Percentiles rank a stretch among this genome's conserved stretches.
Evolutionary conservation across 306 rosid species (phyloP).

Genomic region (Citrullus mucosospermus): DNA sequence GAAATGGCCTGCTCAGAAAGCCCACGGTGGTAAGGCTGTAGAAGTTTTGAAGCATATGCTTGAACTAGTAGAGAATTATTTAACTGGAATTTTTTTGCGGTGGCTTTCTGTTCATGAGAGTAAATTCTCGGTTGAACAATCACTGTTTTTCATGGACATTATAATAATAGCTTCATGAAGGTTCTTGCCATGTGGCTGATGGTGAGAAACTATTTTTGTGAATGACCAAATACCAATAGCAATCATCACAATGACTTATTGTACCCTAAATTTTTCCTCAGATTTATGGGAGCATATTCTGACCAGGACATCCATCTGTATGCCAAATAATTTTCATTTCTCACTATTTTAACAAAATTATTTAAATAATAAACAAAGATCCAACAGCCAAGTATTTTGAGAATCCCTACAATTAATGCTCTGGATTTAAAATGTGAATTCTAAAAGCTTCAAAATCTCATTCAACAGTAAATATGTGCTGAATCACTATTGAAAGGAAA

Average conservation of each 20-base stretch:
- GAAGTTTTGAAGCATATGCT: neutral
- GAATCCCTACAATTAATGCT: neutral
- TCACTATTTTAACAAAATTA: neutral
- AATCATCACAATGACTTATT: neutral
- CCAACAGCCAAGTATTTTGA: neutral
- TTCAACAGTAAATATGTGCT: neutral
- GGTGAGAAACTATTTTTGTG: neutral
- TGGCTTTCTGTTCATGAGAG: neutral
- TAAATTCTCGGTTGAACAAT: neutral
- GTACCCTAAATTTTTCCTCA: neutral
- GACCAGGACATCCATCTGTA: neutral
- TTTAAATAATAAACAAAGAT: neutral
- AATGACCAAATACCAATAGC: neutral
- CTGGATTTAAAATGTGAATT: neutral
- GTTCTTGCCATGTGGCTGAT: neutral
- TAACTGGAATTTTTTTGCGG: neutral
- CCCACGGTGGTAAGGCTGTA: conserved; percentile 53
- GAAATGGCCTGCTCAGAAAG: conserved; percentile 39
- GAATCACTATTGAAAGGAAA: neutral
- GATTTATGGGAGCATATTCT: neutral
- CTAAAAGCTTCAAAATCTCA: neutral
- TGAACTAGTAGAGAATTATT: neutral
- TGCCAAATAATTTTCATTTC: neutral
- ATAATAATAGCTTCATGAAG: neutral
- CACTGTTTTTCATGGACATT: neutral